Percentiles rank a stretch among this genome's conserved stretches.
These are phyloP conservation scores for Otatea glauca DNA, from an alignment of 176 grass and related monocot species.

Conservation along the genomic window DNA sequence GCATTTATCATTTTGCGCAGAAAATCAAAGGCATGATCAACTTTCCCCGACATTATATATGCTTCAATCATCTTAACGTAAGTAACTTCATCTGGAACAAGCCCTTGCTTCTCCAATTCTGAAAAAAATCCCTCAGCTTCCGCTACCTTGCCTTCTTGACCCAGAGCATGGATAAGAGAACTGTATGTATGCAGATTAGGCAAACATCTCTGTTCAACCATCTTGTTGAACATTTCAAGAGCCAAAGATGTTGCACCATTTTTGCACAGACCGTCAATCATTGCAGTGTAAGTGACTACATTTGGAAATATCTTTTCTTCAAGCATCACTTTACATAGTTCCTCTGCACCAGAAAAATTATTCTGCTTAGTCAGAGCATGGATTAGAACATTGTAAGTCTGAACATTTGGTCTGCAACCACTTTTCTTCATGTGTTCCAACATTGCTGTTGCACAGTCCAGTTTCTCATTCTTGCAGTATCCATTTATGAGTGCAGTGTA, in stretches of 20 bases:
- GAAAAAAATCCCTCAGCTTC: slow-evolving; percentile 63
- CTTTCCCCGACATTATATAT: slow-evolving; percentile 57
- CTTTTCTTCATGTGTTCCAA: slow-evolving; percentile 60
- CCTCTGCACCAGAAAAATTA: slow-evolving; percentile 52
- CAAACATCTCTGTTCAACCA: slow-evolving; percentile 45
- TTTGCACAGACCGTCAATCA: slow-evolving; percentile 71
- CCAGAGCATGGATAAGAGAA: slow-evolving; percentile 61
- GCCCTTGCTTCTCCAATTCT: slow-evolving; percentile 51
- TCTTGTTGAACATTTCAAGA: slow-evolving; percentile 58
- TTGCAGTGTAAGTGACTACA: slow-evolving; percentile 68
- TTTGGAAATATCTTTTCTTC: slow-evolving; percentile 56
- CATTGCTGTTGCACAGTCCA: slow-evolving; percentile 51
- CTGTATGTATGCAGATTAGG: slow-evolving; percentile 70
- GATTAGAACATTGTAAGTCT: slow-evolving; percentile 67
- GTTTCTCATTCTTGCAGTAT: slow-evolving; percentile 60
- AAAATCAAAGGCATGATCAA: slow-evolving; percentile 55
- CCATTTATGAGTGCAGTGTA: slow-evolving; percentile 67
- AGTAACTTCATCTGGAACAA: slow-evolving; percentile 57
- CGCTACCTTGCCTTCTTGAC: slow-evolving; percentile 56
- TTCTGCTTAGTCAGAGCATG: slow-evolving; percentile 60
- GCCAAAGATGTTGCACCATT: slow-evolving; percentile 57
- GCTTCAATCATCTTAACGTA: slow-evolving; percentile 66
- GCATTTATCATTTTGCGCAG: slow-evolving; percentile 52
- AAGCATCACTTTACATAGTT: slow-evolving; percentile 56
- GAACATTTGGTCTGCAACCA: slow-evolving; percentile 62